These are phyloP conservation scores for Biancaea sappan DNA, from an alignment of 306 rosid species.

Conservation along the genomic window DNA sequence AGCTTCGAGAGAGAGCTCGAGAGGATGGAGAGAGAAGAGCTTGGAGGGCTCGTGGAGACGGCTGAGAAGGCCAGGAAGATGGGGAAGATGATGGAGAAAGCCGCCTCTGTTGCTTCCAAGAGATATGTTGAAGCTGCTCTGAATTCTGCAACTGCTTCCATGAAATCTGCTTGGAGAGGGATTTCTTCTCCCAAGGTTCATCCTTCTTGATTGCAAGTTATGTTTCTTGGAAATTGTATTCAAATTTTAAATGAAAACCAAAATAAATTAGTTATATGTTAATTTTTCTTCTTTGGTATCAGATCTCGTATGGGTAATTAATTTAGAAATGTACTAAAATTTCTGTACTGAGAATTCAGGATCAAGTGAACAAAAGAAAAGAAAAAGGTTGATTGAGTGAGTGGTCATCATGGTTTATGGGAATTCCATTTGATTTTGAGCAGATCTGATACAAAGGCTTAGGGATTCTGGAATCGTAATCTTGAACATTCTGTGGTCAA, in stretches of 20 bases:
- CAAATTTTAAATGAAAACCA: background rate
- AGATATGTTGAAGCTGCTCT: constrained; percentile 76
- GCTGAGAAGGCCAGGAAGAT: constrained; percentile 72
- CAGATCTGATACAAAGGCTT: constrained; percentile 9
- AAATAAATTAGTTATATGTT: background rate
- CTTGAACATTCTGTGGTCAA: constrained; percentile 2
- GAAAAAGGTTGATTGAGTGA: background rate
- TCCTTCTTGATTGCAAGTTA: constrained; percentile 58
- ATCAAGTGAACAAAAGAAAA: too few relatives aligned
- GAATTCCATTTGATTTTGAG: background rate
- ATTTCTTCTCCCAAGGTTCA: constrained; percentile 77
- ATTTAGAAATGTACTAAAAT: background rate
- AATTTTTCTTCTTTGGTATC: too few relatives aligned
- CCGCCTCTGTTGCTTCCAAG: constrained; percentile 70
- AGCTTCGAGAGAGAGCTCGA: constrained; percentile 73
- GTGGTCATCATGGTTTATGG: background rate
- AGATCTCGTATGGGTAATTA: background rate
- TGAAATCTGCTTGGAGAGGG: constrained; percentile 92
- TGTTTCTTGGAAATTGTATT: background rate
- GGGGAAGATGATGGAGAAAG: constrained; percentile 76
- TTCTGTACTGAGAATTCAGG: background rate
- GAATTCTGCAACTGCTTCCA: constrained; percentile 80
- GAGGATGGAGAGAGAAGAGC: constrained; percentile 50
- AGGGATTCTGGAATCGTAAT: background rate
- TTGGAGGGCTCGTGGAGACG: constrained; percentile 44